Evolutionary conservation across 2,329 filamentous ascomycete species (phyloP).

Genomic region (Venturia pyrina): DNA sequence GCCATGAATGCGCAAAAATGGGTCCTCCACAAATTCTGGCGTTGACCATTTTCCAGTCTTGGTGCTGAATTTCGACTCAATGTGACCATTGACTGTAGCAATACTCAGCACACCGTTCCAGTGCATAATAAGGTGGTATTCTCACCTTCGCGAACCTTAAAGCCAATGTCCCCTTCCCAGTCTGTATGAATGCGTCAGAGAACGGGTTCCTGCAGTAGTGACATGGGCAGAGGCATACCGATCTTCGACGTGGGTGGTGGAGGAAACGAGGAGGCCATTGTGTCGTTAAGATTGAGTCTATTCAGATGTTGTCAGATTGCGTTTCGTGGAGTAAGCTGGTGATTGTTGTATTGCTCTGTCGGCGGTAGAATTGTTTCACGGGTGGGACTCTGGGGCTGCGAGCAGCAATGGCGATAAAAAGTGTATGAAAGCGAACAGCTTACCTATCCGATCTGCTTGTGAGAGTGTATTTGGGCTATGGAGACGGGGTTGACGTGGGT

Average conservation of each 20-base stretch:
- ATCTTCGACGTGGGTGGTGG: slow-evolving; percentile 14
- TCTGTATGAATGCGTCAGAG: slow-evolving; percentile 9
- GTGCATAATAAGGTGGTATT: background rate
- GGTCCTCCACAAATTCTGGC: slow-evolving; percentile 70
- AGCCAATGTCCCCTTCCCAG: slow-evolving; percentile 13
- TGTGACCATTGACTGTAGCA: slow-evolving; percentile 73
- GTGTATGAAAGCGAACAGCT: background rate
- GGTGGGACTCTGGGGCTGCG: background rate
- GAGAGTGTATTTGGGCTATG: background rate
- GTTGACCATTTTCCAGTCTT: slow-evolving; percentile 67
- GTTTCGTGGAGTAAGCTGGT: background rate
- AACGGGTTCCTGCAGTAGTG: background rate
- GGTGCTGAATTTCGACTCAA: slow-evolving; percentile 74
- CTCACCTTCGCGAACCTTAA: slow-evolving; percentile 13
- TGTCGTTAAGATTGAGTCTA: background rate
- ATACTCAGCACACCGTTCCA: background rate
- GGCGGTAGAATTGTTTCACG: background rate
- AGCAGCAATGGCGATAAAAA: background rate
- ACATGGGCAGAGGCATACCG: slow-evolving; percentile 3
- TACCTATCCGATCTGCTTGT: background rate
- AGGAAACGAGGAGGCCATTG: slow-evolving; percentile 12
- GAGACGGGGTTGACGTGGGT: background rate
- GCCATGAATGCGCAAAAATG: slow-evolving; percentile 81
- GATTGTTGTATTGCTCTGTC: background rate
- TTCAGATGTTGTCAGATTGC: background rate